Conservation (phyloP, 2,329 filamentous ascomycete species). For the Pseudogymnoascus sp. region DNA sequence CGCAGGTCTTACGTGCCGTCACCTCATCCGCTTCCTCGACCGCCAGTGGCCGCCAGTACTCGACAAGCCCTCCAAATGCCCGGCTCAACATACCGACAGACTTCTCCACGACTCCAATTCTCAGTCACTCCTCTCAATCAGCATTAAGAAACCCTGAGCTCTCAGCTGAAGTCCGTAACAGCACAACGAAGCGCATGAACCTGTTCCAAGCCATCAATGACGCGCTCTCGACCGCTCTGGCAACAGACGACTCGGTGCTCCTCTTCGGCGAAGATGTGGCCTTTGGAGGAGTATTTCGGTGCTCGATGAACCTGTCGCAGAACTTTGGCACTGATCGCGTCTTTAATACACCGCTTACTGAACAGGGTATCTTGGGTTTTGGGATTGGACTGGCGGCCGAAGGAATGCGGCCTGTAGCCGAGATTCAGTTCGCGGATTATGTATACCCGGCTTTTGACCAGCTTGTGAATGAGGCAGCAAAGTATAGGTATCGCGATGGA, state of each 20-base stretch:
- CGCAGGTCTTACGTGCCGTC: background rate
- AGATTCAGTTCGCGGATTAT: constrained; percentile 78
- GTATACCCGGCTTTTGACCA: constrained; percentile 73
- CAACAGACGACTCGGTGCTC: constrained; percentile 76
- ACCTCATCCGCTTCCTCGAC: constrained; percentile 4
- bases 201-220: constrained; percentile 92
- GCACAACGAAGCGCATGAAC: constrained; percentile 80
- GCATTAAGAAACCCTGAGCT: constrained; percentile 69
- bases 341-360: constrained; percentile 91
- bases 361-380: constrained; percentile 93
- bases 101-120: constrained; percentile 72
- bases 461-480: constrained; percentile 70
- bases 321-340: constrained; percentile 83
- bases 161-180: constrained; percentile 55
- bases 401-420: constrained; percentile 86
- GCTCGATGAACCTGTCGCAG: constrained; percentile 82
- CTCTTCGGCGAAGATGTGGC: constrained; percentile 96
- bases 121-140: constrained; percentile 71
- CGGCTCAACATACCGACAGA: constrained; percentile 80
- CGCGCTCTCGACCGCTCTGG: constrained; percentile 74
- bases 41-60: constrained; percentile 19
- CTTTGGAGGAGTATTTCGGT: constrained; percentile 94
- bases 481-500: constrained; percentile 62
- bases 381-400: constrained; percentile 84
- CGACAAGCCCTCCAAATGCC: constrained; percentile 45